Evolutionary conservation across 2,329 filamentous ascomycete species (phyloP).

Genomic region (Aschersonia sp.): DNA sequence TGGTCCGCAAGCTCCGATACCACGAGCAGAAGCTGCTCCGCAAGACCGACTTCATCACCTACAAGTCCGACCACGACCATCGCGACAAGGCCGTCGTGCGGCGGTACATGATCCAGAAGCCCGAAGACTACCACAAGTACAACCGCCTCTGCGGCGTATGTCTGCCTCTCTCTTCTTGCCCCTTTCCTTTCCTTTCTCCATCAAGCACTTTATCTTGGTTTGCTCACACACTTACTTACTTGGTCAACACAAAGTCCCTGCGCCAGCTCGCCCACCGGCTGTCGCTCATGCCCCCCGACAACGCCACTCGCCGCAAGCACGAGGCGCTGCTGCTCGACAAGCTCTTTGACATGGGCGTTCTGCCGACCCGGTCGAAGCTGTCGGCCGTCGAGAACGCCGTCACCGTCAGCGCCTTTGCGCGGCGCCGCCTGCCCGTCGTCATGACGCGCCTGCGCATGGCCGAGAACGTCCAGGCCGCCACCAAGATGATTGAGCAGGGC

Average conservation of each 20-base stretch:
- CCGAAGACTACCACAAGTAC: constrained; percentile 64
- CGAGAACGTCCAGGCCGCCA: constrained; percentile 72
- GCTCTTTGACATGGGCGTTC: constrained; percentile 80
- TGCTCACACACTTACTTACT: constrained; percentile 7
- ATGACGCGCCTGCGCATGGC: constrained; percentile 89
- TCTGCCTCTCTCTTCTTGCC: constrained; percentile 9
- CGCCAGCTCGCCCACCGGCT: constrained; percentile 83
- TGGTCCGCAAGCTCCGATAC: constrained; percentile 93
- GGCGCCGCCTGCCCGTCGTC: constrained; percentile 71
- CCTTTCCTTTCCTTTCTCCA: background rate
- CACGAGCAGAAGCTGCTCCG: constrained; percentile 95
- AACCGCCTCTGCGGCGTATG: constrained; percentile 53
- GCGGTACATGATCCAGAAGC: constrained; percentile 83
- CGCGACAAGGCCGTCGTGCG: constrained; percentile 66
- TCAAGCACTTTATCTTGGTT: constrained; percentile 1
- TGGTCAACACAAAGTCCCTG: constrained; percentile 40
- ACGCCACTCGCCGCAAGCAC: constrained; percentile 64
- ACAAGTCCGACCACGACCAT: constrained; percentile 78
- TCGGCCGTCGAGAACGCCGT: constrained; percentile 77
- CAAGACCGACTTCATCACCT: constrained; percentile 84
- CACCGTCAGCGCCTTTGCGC: constrained; percentile 78
- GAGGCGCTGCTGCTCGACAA: constrained; percentile 83
- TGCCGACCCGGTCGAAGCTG: constrained; percentile 62
- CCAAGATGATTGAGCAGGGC: constrained; percentile 83
- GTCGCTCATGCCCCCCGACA: constrained; percentile 66